phyloP scores from a whole-genome alignment of 2,329 filamentous ascomycete genomes.

The Colletotrichum musicola region DNA sequence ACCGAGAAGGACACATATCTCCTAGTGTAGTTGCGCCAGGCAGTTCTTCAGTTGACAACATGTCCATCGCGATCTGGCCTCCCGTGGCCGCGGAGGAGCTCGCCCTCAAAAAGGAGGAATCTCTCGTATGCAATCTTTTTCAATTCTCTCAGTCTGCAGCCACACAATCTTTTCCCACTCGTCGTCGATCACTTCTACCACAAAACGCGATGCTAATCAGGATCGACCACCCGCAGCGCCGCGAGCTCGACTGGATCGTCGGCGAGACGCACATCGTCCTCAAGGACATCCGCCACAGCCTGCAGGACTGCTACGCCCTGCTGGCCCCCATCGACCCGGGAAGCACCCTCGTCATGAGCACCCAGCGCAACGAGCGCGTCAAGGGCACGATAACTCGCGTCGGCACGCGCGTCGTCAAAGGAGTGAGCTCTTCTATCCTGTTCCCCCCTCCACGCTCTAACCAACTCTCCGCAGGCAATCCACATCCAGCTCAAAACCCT shows the following conservation, averaged over 20 bases:
- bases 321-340: conserved; percentile 87
- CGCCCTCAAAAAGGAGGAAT: conserved; percentile 61
- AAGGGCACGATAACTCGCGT: conserved; percentile 94
- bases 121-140: conserved; percentile 58
- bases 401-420: conserved; percentile 91
- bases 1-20: background rate
- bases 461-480: conserved; percentile 68
- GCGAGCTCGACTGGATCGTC: conserved; percentile 69
- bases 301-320: conserved; percentile 90
- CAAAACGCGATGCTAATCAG: conserved; percentile 47
- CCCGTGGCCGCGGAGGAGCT: conserved; percentile 63
- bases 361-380: conserved; percentile 86
- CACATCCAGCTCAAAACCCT: conserved; percentile 82
- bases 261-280: conserved; percentile 62
- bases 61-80: conserved; percentile 73
- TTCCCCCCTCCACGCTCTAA: background rate
- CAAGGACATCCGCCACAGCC: conserved; percentile 69
- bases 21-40: background rate
- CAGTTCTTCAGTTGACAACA: conserved; percentile 45
- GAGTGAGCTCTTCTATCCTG: conserved; percentile 65
- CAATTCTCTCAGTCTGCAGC: too few relatives aligned
- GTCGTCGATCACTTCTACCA: background rate
- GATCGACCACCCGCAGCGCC: conserved; percentile 51
- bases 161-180: too few relatives aligned
- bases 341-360: conserved; percentile 90